Evolutionary conservation across 169 alveolate species (phyloP).

Genomic region (Plasmodium blacklocki): DNA sequence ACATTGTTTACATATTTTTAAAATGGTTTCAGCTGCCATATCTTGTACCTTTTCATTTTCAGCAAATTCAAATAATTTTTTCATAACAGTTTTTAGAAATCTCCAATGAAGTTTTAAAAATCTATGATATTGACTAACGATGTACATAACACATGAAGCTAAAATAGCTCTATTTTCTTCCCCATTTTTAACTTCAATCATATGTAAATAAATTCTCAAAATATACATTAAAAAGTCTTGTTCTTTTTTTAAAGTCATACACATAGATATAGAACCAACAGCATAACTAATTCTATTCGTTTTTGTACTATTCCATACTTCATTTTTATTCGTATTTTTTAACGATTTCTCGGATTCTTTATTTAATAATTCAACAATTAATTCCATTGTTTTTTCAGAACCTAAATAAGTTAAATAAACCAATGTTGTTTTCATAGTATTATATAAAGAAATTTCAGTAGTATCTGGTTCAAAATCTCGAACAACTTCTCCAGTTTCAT

Average conservation of each 20-base stretch:
- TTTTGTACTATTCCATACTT: conserved; percentile 87
- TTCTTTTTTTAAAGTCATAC: conserved; percentile 95
- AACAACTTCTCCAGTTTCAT: conserved; percentile 93
- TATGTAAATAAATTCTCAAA: conserved; percentile 93
- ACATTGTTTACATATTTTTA: conserved; percentile 94
- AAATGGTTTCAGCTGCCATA: conserved; percentile 98
- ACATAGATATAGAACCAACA: conserved; percentile 98
- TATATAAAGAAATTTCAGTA: conserved; percentile 96
- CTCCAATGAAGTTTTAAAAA: conserved; percentile 97
- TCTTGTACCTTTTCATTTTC: conserved; percentile 99
- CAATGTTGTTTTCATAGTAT: conserved; percentile 95
- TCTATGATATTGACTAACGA: conserved; percentile 99
- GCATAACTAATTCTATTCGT: conserved; percentile 95
- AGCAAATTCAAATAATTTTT: conserved; percentile 99
- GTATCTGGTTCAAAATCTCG: conserved; percentile 93
- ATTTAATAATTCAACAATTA: conserved; percentile 92
- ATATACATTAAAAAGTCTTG: conserved; percentile 95
- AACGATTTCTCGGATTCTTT: conserved; percentile 86
- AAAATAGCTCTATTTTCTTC: conserved; percentile 97
- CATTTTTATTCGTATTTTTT: conserved; percentile 78
- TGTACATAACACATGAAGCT: conserved; percentile 98
- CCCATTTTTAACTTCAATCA: conserved; percentile 98
- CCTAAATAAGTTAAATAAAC: conserved; percentile 96
- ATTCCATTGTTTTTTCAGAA: conserved; percentile 93
- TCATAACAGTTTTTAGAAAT: conserved; percentile 97